phyloP scores from a whole-genome alignment of 2,329 filamentous ascomycete genomes.

The Ceratocystis destructans region DNA sequence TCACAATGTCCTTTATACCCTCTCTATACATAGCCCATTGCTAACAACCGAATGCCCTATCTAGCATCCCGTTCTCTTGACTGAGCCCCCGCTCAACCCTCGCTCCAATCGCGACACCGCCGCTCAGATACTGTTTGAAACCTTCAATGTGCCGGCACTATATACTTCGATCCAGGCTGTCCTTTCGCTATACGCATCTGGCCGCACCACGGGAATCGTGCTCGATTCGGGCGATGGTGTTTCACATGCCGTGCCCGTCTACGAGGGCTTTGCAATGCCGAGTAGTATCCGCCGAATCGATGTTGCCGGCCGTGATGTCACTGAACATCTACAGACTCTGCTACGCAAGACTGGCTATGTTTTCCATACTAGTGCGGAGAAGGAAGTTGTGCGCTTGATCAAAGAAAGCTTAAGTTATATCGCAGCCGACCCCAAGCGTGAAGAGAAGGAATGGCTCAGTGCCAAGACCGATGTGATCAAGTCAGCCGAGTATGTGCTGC shows the following conservation, averaged over 20 bases:
- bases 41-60: conserved; percentile 20
- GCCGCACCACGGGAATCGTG: conserved; percentile 89
- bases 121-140: conserved; percentile 95
- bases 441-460: conserved; percentile 90
- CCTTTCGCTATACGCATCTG: conserved; percentile 87
- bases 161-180: conserved; percentile 97
- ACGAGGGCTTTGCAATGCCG: conserved; percentile 93
- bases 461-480: conserved; percentile 66
- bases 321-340: conserved; percentile 82
- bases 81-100: conserved; percentile 90
- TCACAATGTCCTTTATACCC: neutral
- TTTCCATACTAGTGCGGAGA: conserved; percentile 96
- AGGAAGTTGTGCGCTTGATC: conserved; percentile 94
- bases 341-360: conserved; percentile 85
- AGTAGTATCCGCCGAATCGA: conserved; percentile 93
- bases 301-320: conserved; percentile 89
- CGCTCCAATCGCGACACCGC: conserved; percentile 91
- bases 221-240: conserved; percentile 92
- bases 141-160: conserved; percentile 91
- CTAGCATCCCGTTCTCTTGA: conserved; percentile 86
- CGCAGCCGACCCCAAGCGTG: conserved; percentile 74
- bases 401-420: conserved; percentile 94
- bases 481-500: conserved; percentile 73
- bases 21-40: neutral
- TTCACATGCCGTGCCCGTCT: conserved; percentile 92